A percentile compares a stretch with the other conserved stretches of the same genome.
These are phyloP conservation scores for Helianthus tuberosus DNA, from an alignment of 129 eudicot species.

Conservation along the genomic window DNA sequence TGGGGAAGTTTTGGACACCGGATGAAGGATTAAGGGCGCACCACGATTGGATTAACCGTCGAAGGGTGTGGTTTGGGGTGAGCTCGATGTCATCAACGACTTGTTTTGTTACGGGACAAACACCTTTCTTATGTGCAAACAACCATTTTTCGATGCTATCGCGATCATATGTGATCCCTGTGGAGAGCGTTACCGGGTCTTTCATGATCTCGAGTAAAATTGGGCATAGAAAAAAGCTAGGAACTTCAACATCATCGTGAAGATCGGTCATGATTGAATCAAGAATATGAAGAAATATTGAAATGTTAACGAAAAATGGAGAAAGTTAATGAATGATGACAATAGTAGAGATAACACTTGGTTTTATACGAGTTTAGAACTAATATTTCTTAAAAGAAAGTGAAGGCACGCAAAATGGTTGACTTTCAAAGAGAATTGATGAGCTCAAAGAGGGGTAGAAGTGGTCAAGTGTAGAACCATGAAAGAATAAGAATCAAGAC, in stretches of 20 bases:
- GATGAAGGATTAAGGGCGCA: slow-evolving; percentile 29
- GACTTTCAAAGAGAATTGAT: not conserved
- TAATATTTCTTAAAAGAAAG: not conserved
- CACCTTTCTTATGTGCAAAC: slow-evolving; percentile 7
- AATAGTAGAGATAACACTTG: not conserved
- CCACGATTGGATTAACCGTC: slow-evolving; percentile 36
- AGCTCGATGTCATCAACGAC: slow-evolving; percentile 1
- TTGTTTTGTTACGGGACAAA: slow-evolving; percentile 32
- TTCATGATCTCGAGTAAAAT: slow-evolving; percentile 37
- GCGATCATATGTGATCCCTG: slow-evolving; percentile 40
- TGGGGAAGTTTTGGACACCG: slow-evolving; percentile 23
- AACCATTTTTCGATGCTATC: slow-evolving; percentile 33
- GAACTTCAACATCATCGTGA: slow-evolving; percentile 23
- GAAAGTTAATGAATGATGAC: not conserved
- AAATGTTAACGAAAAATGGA: not conserved
- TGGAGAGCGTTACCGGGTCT: slow-evolving; percentile 34
- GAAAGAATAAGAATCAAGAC: not conserved
- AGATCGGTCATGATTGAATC: slow-evolving; percentile 9
- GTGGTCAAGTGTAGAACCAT: not conserved
- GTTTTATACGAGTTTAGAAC: not conserved
- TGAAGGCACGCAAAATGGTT: not conserved
- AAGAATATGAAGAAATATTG: not conserved
- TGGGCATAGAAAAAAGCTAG: slow-evolving; percentile 28
- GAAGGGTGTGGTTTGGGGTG: slow-evolving; percentile 40
- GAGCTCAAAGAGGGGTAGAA: not conserved